Evolutionary conservation across 192 early-diverging fungal genomes (phyloP), one percentile per base, ranked within the genome.

Genomic region (Coemansia sp.): DNA sequence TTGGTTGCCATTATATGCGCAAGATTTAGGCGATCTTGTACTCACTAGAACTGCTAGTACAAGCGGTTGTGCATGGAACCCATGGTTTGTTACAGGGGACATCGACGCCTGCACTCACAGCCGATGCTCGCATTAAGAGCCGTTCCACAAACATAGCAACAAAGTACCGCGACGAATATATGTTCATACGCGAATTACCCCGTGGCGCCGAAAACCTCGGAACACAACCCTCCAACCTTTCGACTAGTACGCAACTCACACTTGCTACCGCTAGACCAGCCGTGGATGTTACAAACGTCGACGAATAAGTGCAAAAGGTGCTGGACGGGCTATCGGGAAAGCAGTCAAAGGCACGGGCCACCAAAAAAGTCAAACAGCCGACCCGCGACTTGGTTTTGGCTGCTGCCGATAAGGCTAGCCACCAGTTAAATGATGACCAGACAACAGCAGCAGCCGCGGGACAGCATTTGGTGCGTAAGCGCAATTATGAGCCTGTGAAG

Each of bases 391-490:
- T 79, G 34, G 69, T 75, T 5, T 36, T 68, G 11, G 67, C 73
- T 43, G 79, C 66, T 27, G 70, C 80, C 6, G 66, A 57, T 34
- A 65, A 65, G 41, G 64, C 60, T 18, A 65, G 52, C 50, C 52
- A 24, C 1, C 12, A 63, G 16, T 3, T 18, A 16, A 3, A 13
- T 1, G 55, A 53, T 29, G 31, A 38, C 34, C n/a, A 70, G 18
- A 10, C 24, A 64, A 47, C 49, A 18, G 55, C 68, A 22, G 60
- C 67, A 47, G 76, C 76, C 31, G 62, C 77, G 6, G 76, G 80
- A 5, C 76, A 86, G 49, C 75, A 79, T 62, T 27, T 79, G 24
- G 81, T 79, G 69, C 82, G 81, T 46, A 80, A 81, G 71, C 72
- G 75, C 33, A 65, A 63, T 43, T 84, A 84, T 15, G 81, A 84